phyloP scores from a whole-genome alignment of 495 filamentous ascomycete species.

The Talaromyces thailandensis region DNA sequence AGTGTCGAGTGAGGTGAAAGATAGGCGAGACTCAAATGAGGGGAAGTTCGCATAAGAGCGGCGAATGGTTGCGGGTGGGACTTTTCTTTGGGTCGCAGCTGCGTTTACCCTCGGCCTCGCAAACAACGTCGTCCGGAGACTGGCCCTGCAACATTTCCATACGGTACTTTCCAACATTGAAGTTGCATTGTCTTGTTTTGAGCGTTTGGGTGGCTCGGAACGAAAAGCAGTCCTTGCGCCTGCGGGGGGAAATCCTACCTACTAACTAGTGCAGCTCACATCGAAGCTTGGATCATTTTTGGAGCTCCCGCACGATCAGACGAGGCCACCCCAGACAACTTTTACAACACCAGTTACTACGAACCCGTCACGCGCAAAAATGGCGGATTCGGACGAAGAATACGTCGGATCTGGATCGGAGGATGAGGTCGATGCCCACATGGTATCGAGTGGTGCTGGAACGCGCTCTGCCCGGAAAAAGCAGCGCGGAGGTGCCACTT shows the following conservation, averaged over 20 bases:
- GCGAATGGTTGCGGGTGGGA: neutral
- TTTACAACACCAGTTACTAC: constrained; percentile 17
- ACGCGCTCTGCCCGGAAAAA: constrained; percentile 33
- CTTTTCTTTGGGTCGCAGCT: neutral
- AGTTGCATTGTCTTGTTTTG: neutral
- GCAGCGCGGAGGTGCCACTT: constrained; percentile 49
- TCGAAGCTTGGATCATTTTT: constrained; percentile 4
- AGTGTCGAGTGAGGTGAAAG: neutral
- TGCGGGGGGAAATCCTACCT: neutral
- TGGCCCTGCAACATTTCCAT: neutral
- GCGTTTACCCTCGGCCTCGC: constrained; percentile 4
- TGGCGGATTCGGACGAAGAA: constrained; percentile 66
- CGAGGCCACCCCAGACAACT: neutral
- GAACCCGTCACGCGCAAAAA: constrained; percentile 7
- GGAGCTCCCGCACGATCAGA: neutral
- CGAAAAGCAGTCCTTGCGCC: neutral
- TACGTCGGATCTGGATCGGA: constrained; percentile 71
- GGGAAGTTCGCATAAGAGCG: neutral
- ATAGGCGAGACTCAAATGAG: neutral
- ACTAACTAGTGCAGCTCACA: neutral
- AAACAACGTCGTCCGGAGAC: neutral
- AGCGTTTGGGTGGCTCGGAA: neutral
- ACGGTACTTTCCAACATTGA: neutral
- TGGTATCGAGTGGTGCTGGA: constrained; percentile 26
- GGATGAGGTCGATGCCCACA: constrained; percentile 55